Base-by-base conservation (phyloP, 75 land plant genomes). In the Picea glauca region DNA sequence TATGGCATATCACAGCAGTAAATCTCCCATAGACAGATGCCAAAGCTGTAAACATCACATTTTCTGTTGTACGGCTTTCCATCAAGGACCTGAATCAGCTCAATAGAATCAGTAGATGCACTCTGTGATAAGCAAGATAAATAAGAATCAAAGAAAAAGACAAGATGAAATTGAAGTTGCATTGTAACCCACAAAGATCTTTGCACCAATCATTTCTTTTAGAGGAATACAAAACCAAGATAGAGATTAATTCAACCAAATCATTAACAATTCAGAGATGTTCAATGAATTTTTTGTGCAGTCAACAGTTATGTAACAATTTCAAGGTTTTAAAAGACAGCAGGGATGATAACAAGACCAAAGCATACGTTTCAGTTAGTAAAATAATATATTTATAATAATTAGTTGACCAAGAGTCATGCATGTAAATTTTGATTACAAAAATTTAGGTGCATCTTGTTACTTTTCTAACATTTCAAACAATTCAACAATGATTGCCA, bases 1-100 rank as follows among this genome's bases (percentile, higher is more conserved):
- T 93, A 96, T 63, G 99, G 99, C 98, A 96, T 94, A 83, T 94
- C 98, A 80, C 99, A 94, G 84, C 99, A 94, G 85, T 94, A 96
- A 57, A 88, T 91, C 80, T 96, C 99, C 99, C 99, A 96, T 21
- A 96, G 79, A 59, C 99, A 96, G 62, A 96, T 92, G 1, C 98
- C 99, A 81, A 96, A 96, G 79, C 99, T 96, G 84, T 96, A 96
- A 13, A 96, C 99, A 76, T 96, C 99, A 75, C 99, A 96, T 82
- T 96, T 96, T 73, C 95, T 84, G 74, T 96, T 92, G 81, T 96
- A 96, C 23, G 98, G 98, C 65, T 87, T 94, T 63, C 99, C 99
- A 84, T 94, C 92, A n/a, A 96, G 85, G 30, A 96, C 98, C 96
- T 94, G 84, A 23, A 84, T 15, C 62, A 97, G 99, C 99, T 67